phyloP scores from a whole-genome alignment of 805 yeast species.

The Cyberlindnera petersonii region DNA sequence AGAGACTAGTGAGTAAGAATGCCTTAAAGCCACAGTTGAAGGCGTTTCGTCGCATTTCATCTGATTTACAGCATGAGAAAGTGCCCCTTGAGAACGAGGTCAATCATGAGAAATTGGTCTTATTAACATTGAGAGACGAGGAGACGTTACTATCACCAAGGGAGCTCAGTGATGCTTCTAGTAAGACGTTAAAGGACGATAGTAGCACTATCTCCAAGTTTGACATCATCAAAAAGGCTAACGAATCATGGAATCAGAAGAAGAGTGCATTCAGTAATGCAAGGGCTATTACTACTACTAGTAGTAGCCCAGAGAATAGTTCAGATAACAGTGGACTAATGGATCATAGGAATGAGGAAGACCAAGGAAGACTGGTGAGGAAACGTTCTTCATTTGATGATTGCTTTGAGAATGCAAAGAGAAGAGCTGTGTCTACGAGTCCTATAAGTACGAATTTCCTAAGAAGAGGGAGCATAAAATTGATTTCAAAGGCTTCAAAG shows the following conservation, averaged over 20 bases:
- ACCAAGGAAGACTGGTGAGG: constrained; percentile 13
- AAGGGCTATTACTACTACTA: background rate
- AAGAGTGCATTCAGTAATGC: constrained; percentile 13
- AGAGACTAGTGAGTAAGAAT: constrained; percentile 24
- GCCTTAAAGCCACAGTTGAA: constrained; percentile 27
- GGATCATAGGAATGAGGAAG: constrained; percentile 10
- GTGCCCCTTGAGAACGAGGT: constrained; percentile 27
- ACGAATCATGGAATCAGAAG: constrained; percentile 28
- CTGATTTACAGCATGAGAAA: constrained; percentile 25
- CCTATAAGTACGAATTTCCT: constrained; percentile 22
- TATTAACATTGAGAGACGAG: constrained; percentile 24
- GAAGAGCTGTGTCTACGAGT: constrained; percentile 29
- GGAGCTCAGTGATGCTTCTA: constrained; percentile 2
- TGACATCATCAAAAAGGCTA: constrained; percentile 28
- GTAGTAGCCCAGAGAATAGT: constrained; percentile 1
- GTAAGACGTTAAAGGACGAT: constrained; percentile 5
- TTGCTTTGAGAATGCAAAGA: constrained; percentile 12
- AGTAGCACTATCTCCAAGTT: constrained; percentile 17
- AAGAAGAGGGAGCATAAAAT: constrained; percentile 20
- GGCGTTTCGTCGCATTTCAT: constrained; percentile 25
- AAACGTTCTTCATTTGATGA: constrained; percentile 25
- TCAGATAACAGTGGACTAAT: no score
- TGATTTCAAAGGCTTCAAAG: constrained; percentile 22
- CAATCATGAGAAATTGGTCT: constrained; percentile 26
- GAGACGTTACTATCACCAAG: constrained; percentile 12